Evolutionary conservation across 1,284 basidiomycete species (phyloP).

Genomic region (Rhodotorula glutinis): DNA sequence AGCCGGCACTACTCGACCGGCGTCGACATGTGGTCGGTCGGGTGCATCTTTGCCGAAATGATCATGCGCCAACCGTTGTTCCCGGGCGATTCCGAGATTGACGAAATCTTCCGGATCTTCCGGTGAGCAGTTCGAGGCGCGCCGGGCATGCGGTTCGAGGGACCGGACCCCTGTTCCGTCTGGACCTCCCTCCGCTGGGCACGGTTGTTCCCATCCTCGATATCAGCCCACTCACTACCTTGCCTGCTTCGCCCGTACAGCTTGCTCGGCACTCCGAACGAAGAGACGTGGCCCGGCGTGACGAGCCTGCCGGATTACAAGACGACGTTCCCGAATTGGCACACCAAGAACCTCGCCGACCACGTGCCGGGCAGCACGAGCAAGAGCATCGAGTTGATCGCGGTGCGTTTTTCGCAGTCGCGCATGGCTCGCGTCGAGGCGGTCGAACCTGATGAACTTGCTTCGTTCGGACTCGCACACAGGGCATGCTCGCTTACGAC

Average conservation of each 20-base stretch:
- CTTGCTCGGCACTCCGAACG: conserved; percentile 89
- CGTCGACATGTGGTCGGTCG: conserved; percentile 99
- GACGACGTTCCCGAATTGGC: conserved; percentile 92
- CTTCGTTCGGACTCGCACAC: neutral
- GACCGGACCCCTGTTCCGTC: too few relatives aligned
- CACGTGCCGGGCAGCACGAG: conserved; percentile 59
- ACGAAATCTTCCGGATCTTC: conserved; percentile 99
- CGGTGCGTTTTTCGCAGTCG: conserved; percentile 41
- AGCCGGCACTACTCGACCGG: conserved; percentile 93
- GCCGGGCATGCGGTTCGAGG: too few relatives aligned
- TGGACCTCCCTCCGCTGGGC: too few relatives aligned
- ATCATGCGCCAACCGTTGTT: conserved; percentile 87
- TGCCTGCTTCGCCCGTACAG: conserved; percentile 52
- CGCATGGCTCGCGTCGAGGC: neutral
- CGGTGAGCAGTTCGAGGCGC: too few relatives aligned
- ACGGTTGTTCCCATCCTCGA: too few relatives aligned
- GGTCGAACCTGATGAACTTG: neutral
- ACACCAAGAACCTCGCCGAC: conserved; percentile 58
- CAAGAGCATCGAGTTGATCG: conserved; percentile 74
- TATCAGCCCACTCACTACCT: too few relatives aligned
- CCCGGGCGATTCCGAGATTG: conserved; percentile 98
- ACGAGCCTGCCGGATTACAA: conserved; percentile 91
- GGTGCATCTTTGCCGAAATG: conserved; percentile 92
- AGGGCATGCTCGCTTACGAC: conserved; percentile 85
- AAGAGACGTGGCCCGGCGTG: conserved; percentile 89